A percentile compares a stretch with the other conserved stretches of the same genome.
Conservation (phyloP, 2,329 filamentous ascomycete genomes). For the Calonectria pteridis region DNA sequence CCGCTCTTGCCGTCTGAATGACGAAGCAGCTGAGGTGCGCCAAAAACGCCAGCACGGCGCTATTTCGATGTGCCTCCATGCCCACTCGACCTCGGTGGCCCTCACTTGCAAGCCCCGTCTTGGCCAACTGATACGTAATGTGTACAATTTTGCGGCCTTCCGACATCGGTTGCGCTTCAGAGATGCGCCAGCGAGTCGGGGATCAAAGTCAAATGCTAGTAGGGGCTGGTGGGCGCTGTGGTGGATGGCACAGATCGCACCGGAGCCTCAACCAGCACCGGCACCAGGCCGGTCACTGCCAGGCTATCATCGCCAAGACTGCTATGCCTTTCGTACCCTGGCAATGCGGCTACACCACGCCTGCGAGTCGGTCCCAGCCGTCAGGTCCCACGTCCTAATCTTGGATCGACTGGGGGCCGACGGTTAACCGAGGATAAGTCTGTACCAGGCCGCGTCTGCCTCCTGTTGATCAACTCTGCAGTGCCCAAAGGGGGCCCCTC, state of each 20-base stretch:
- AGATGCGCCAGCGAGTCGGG: background rate
- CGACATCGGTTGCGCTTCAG: background rate
- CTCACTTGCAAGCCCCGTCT: background rate
- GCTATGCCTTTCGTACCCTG: slow-evolving; percentile 15
- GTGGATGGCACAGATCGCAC: background rate
- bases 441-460: background rate
- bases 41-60: slow-evolving; percentile 1
- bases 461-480: background rate
- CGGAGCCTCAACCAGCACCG: slow-evolving; percentile 6
- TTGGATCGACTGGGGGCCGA: slow-evolving; percentile 33
- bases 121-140: slow-evolving; percentile 2
- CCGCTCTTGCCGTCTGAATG: slow-evolving; percentile 24
- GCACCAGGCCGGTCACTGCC: background rate
- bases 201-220: background rate
- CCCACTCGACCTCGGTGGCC: background rate
- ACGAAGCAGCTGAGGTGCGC: slow-evolving; percentile 3
- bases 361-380: slow-evolving; percentile 15
- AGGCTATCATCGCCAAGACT: slow-evolving; percentile 23
- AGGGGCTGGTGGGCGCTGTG: background rate
- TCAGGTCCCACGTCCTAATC: slow-evolving; percentile 23
- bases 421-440: slow-evolving; percentile 42
- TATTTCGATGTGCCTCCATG: slow-evolving; percentile 4
- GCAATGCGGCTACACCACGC: slow-evolving; percentile 25
- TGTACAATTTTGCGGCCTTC: background rate
- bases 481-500: background rate